Percentiles rank a stretch among this genome's conserved stretches.
Conservation (phyloP, 139 green algal species). For the Spirogloea muscicola region DNA sequence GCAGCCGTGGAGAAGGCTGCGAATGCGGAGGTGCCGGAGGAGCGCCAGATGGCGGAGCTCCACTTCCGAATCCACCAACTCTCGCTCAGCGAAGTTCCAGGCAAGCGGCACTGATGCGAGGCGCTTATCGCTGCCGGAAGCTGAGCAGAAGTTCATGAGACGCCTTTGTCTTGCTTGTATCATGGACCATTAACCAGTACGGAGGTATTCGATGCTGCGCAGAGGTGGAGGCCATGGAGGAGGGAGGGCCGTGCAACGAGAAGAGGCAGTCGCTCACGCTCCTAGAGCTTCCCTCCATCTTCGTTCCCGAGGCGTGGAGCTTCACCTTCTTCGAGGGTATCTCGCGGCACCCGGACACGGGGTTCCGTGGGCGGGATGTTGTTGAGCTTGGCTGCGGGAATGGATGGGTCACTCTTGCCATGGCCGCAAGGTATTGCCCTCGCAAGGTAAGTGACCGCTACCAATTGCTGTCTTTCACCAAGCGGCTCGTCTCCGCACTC, state of each 20-base stretch:
- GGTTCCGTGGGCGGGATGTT: slow-evolving; percentile 18
- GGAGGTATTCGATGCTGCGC: not conserved
- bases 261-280: slow-evolving; percentile 21
- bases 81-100: not conserved
- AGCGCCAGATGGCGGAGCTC: slow-evolving; percentile 8
- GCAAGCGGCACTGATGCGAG: not conserved
- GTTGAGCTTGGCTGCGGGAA: slow-evolving; percentile 42
- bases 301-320: slow-evolving; percentile 39
- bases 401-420: slow-evolving; percentile 38
- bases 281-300: slow-evolving; percentile 39
- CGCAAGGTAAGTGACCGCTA: too few species aligned
- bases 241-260: not conserved
- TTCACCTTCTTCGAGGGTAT: slow-evolving; percentile 49
- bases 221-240: not conserved
- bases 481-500: too few species aligned
- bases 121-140: not conserved
- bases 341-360: slow-evolving; percentile 5
- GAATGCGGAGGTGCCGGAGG: not conserved
- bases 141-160: not conserved
- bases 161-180: not conserved
- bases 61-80: slow-evolving; percentile 38
- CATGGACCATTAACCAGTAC: not conserved
- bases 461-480: too few species aligned
- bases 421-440: slow-evolving; percentile 19
- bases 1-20: slow-evolving; percentile 7